Conservation (phyloP, 805 yeast species). For the Wickerhamomyces alni region DNA sequence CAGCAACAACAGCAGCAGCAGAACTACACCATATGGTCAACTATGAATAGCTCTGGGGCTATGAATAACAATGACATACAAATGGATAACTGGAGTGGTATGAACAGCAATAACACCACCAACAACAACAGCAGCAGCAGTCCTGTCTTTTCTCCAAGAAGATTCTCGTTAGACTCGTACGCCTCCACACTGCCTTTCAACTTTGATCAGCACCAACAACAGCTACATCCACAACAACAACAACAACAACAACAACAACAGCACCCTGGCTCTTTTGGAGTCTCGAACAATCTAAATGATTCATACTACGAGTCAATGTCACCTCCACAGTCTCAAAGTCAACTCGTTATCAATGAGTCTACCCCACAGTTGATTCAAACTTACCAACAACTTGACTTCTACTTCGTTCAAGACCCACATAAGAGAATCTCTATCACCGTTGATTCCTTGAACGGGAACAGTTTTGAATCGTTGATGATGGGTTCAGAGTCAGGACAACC, state of each 20-base stretch:
- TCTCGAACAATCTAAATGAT: background rate
- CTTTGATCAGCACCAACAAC: background rate
- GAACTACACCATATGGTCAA: slow-evolving; percentile 1
- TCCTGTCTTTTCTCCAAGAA: background rate
- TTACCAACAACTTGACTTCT: slow-evolving; percentile 17
- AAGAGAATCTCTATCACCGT: slow-evolving; percentile 17
- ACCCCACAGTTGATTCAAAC: slow-evolving; percentile 11
- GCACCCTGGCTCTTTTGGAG: too few species aligned
- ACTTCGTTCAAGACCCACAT: slow-evolving; percentile 19
- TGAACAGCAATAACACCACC: background rate
- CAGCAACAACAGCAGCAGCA: slow-evolving; percentile 7
- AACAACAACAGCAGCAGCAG: slow-evolving; percentile 1
- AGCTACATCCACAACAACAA: background rate
- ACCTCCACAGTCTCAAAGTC: background rate
- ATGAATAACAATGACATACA: background rate
- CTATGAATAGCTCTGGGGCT: background rate
- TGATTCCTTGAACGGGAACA: slow-evolving; percentile 4
- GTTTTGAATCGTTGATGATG: slow-evolving; percentile 6
- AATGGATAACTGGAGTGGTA: background rate
- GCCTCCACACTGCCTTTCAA: slow-evolving; percentile 3
- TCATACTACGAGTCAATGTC: background rate
- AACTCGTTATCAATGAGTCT: slow-evolving; percentile 10
- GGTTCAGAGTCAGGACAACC: slow-evolving; percentile 8
- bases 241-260: background rate
- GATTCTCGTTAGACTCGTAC: slow-evolving; percentile 5